phyloP scores from a whole-genome alignment of 331 rosid genomes.

The Spiraea crenata region DNA sequence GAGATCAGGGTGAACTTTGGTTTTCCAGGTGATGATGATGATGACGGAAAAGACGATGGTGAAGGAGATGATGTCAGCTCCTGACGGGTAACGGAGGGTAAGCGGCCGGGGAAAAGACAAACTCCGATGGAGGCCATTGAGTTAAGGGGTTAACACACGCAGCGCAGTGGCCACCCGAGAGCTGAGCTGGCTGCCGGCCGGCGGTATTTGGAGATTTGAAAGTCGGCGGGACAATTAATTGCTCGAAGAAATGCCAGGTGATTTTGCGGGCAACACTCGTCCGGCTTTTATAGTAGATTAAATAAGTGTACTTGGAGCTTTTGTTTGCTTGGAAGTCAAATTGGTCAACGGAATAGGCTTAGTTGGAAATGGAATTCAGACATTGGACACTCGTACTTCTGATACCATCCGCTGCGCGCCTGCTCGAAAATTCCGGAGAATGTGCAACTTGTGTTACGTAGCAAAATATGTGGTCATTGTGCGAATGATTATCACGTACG shows the following conservation, averaged over 20 bases:
- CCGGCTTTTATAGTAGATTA: no score
- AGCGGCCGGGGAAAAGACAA: slow-evolving; percentile 21
- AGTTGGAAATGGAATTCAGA: no score
- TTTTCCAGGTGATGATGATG: slow-evolving; percentile 5
- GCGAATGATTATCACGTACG: no score
- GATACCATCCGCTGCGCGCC: no score
- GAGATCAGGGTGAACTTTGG: slow-evolving; percentile 8
- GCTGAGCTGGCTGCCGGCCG: neutral
- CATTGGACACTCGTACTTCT: no score
- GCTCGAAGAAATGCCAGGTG: neutral
- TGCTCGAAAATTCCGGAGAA: no score
- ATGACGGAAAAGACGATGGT: neutral
- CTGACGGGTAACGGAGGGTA: slow-evolving; percentile 25
- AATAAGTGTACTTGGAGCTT: no score
- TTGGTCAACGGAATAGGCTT: no score
- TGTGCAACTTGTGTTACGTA: no score
- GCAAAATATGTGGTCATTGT: no score
- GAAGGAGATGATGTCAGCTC: neutral
- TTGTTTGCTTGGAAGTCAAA: no score
- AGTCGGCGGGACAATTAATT: neutral
- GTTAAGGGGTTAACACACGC: neutral
- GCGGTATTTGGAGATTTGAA: slow-evolving; percentile 1
- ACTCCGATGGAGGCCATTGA: slow-evolving; percentile 47
- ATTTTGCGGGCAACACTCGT: no score
- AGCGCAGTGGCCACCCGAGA: neutral